phyloP scores from a whole-genome alignment of 345 rosid genomes.

The Eucalyptus erythrocorys region DNA sequence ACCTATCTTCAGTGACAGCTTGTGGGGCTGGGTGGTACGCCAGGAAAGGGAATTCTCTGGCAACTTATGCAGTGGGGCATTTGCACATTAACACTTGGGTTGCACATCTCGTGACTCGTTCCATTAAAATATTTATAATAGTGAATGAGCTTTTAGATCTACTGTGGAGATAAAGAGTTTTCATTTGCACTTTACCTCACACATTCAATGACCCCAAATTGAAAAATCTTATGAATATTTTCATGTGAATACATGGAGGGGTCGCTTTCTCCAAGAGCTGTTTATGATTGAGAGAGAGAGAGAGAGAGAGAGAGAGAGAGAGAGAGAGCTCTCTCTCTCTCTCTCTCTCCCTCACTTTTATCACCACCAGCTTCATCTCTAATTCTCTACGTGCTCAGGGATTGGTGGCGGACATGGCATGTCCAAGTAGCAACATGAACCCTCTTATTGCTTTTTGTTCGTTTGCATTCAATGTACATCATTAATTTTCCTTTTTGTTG shows the following conservation, averaged over 20 bases:
- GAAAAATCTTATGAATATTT: background rate
- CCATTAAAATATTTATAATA: background rate
- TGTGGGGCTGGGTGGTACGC: background rate
- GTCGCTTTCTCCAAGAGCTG: background rate
- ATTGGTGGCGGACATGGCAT: background rate
- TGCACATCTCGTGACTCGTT: conserved; percentile 4
- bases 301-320: too few relatives aligned
- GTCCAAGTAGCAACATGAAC: background rate
- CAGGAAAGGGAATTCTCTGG: background rate
- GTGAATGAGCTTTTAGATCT: background rate
- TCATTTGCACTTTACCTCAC: background rate
- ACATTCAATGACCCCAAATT: background rate
- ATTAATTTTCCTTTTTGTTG: background rate
- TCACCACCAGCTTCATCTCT: background rate
- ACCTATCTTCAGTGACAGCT: background rate
- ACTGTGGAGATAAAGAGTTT: background rate
- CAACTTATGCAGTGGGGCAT: background rate
- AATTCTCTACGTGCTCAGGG: background rate
- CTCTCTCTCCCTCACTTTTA: background rate
- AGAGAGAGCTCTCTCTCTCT: background rate
- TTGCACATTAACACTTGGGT: background rate
- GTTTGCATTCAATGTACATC: background rate
- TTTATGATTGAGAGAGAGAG: background rate
- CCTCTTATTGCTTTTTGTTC: background rate
- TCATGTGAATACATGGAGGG: background rate